These are phyloP conservation scores for Geranium incanum DNA, from an alignment of 441 rosid genomes.

Conservation along the genomic window DNA sequence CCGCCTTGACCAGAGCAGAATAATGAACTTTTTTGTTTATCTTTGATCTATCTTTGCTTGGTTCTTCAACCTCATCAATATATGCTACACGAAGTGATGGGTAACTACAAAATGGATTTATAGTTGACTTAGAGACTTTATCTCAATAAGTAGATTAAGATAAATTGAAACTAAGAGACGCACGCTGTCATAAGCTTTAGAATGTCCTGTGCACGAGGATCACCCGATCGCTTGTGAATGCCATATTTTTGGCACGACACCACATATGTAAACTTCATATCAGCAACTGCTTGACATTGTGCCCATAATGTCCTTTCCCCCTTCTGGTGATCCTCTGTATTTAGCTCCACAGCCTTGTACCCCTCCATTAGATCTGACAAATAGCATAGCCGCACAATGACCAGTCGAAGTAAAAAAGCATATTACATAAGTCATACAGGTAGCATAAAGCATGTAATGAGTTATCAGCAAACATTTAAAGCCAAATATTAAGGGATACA, in stretches of 20 bases:
- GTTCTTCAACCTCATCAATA: slow-evolving; percentile 95
- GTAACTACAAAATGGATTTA: slow-evolving; percentile 43
- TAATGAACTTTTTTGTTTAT: slow-evolving; percentile 67
- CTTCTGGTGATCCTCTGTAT: slow-evolving; percentile 54
- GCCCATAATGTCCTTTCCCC: slow-evolving; percentile 78
- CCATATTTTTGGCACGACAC: slow-evolving; percentile 98
- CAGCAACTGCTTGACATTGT: slow-evolving; percentile 95
- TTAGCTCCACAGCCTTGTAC: slow-evolving; percentile 79
- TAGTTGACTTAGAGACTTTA: slow-evolving; percentile 11
- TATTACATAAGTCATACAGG: slow-evolving; percentile 7
- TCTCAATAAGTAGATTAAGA: slow-evolving; percentile 6
- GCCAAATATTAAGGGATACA: background rate
- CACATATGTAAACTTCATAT: slow-evolving; percentile 92
- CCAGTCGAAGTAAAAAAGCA: too few species aligned
- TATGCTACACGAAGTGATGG: slow-evolving; percentile 44
- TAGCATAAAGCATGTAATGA: slow-evolving; percentile 14
- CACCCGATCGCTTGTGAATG: slow-evolving; percentile 79
- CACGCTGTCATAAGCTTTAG: slow-evolving; percentile 85
- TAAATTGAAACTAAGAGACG: slow-evolving; percentile 16
- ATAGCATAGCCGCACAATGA: background rate
- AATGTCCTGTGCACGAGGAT: slow-evolving; percentile 81
- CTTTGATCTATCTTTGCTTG: slow-evolving; percentile 59
- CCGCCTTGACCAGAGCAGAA: slow-evolving; percentile 84
- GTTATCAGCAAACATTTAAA: background rate
- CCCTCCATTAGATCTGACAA: slow-evolving; percentile 92